Conservation (phyloP, 352 stramenopile species). For the Globisporangium okanoganense region DNA sequence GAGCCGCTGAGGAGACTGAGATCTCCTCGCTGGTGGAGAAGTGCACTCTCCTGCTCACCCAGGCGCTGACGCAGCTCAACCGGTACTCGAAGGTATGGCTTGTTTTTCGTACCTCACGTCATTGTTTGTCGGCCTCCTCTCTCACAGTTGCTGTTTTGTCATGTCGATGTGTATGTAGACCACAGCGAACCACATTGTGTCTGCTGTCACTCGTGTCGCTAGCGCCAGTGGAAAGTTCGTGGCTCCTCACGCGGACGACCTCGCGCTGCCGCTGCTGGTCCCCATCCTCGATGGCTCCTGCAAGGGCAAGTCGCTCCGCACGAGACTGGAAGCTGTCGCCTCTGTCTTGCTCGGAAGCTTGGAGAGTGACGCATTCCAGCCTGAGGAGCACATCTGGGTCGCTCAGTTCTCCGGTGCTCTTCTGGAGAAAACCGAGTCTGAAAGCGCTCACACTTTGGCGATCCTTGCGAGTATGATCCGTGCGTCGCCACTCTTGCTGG, state of each 20-base stretch:
- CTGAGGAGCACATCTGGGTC: conserved; percentile 42
- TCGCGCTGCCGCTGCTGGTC: conserved; percentile 37
- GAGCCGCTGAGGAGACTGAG: conserved; percentile 16
- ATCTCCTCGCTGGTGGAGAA: conserved; percentile 23
- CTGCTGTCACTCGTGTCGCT: conserved; percentile 45
- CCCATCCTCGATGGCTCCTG: conserved; percentile 46
- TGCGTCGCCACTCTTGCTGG: conserved; percentile 27
- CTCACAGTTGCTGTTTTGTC: too few species aligned
- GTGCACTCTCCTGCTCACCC: conserved; percentile 31
- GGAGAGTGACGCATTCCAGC: conserved; percentile 31
- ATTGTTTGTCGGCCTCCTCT: too few species aligned
- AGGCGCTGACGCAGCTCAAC: conserved; percentile 54
- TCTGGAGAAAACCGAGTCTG: conserved; percentile 40
- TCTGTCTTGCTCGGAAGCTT: conserved; percentile 41
- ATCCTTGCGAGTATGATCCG: conserved; percentile 35
- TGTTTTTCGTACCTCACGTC: too few species aligned
- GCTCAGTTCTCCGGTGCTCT: conserved; percentile 37
- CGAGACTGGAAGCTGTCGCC: conserved; percentile 44
- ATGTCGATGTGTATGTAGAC: conserved; percentile 1
- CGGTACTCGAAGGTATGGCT: conserved; percentile 70
- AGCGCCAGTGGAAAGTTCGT: conserved; percentile 36
- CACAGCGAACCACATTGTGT: conserved; percentile 47
- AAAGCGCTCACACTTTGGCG: conserved; percentile 46
- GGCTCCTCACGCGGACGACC: conserved; percentile 37
- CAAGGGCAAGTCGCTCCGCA: conserved; percentile 43